Conservation (phyloP, 305 asterid species). For the Fraxinus greggii region DNA sequence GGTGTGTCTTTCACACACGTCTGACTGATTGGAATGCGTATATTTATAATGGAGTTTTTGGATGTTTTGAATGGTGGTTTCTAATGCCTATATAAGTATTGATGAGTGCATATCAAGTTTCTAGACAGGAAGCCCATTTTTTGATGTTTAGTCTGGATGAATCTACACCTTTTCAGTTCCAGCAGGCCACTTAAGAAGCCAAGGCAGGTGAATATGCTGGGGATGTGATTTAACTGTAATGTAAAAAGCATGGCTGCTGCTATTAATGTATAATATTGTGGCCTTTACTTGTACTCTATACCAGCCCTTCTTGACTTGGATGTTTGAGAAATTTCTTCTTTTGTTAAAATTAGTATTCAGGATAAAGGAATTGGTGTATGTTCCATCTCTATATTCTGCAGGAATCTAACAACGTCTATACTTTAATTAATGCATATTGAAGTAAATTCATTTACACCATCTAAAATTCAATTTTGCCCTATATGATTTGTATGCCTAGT, state of each 20-base stretch:
- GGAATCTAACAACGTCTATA: background rate
- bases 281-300: background rate
- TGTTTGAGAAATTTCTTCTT: background rate
- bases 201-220: background rate
- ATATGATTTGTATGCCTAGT: background rate
- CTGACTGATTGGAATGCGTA: no score
- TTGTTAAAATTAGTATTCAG: background rate
- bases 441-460: background rate
- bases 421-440: background rate
- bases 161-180: background rate
- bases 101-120: no score
- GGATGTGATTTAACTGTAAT: background rate
- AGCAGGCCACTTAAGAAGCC: background rate
- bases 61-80: no score
- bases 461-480: background rate
- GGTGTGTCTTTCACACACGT: no score
- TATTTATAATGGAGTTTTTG: no score
- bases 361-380: background rate
- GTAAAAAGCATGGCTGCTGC: background rate
- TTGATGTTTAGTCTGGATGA: no score
- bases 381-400: background rate
- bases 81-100: no score
- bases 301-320: background rate
- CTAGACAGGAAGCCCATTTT: no score
- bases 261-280: background rate